These are phyloP conservation scores for Paecilomyces formosus DNA, from an alignment of 2,329 filamentous ascomycete genomes.

Conservation along the genomic window DNA sequence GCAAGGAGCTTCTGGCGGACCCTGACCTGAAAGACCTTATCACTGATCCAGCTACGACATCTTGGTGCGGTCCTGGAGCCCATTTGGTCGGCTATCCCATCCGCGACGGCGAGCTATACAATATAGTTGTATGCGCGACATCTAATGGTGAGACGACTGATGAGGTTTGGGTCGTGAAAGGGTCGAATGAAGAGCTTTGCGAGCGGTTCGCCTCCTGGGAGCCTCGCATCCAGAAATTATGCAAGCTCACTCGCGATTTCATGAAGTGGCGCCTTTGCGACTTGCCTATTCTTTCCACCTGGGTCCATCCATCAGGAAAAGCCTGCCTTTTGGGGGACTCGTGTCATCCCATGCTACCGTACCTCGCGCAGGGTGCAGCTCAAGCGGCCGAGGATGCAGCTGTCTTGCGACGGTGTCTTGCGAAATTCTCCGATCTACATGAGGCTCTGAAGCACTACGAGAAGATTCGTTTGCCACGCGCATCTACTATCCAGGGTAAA, in stretches of 20 bases:
- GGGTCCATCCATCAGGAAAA: conserved; percentile 45
- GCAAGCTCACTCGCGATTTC: conserved; percentile 42
- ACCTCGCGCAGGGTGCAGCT: conserved; percentile 60
- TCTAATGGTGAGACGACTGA: conserved; percentile 13
- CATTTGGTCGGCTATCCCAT: conserved; percentile 28
- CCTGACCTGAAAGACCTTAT: conserved; percentile 19
- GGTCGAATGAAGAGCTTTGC: conserved; percentile 28
- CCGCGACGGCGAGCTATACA: conserved; percentile 24
- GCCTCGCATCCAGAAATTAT: conserved; percentile 26
- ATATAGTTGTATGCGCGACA: conserved; percentile 23
- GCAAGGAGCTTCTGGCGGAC: conserved; percentile 18
- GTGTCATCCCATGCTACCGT: conserved; percentile 61
- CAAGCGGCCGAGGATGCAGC: conserved; percentile 63
- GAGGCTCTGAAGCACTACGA: conserved; percentile 11
- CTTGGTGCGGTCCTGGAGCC: conserved; percentile 26
- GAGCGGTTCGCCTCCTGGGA: conserved; percentile 31
- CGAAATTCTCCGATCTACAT: conserved; percentile 12
- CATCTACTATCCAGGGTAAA: conserved; percentile 9
- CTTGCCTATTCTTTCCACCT: conserved; percentile 50
- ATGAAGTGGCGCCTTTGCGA: conserved; percentile 59
- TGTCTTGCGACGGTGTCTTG: conserved; percentile 49
- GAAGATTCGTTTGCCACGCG: conserved; percentile 9
- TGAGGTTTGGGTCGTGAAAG: conserved; percentile 18
- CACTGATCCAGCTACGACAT: conserved; percentile 20
- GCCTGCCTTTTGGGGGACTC: conserved; percentile 57